A percentile compares a stretch with the other conserved stretches of the same genome.
These are phyloP conservation scores for Eucommia ulmoides DNA, from an alignment of 257 asterid species.

Conservation along the genomic window DNA sequence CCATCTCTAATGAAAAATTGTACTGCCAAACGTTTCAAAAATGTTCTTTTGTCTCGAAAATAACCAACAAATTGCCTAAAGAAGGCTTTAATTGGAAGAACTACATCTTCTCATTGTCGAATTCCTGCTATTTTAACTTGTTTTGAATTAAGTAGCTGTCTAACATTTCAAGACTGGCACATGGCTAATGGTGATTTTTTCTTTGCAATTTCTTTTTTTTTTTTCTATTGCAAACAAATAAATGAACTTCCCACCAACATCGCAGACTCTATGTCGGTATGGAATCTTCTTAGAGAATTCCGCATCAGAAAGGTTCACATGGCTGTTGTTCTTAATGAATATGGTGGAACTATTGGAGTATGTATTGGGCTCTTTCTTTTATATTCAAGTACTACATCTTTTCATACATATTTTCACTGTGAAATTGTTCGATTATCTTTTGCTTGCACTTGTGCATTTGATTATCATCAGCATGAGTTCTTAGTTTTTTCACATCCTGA, in stretches of 20 bases:
- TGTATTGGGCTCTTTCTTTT: too few relatives aligned
- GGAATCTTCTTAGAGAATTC: constrained; percentile 3
- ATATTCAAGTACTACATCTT: too few relatives aligned
- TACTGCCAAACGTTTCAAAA: neutral
- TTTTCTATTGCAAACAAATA: neutral
- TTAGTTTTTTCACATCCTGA: neutral
- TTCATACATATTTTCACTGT: too few relatives aligned
- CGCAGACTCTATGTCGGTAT: constrained; percentile 2
- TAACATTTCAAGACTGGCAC: neutral
- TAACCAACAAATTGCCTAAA: neutral
- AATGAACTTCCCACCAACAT: neutral
- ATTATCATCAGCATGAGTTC: too few relatives aligned
- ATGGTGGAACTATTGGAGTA: constrained; percentile 2
- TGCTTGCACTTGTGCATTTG: too few relatives aligned
- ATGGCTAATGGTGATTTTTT: neutral
- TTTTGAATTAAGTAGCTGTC: too few relatives aligned
- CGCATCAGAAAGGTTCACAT: constrained; percentile 4
- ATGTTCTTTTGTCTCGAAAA: too few relatives aligned
- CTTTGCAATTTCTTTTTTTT: neutral
- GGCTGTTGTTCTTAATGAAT: constrained; percentile 3
- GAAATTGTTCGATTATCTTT: too few relatives aligned
- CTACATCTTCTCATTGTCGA: neutral
- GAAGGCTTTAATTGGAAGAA: neutral
- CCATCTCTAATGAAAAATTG: neutral
- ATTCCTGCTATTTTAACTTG: too few relatives aligned